A percentile compares a stretch with the other conserved stretches of the same genome.
Evolutionary conservation across 306 rosid genomes (phyloP).

Genomic region (Comarum palustre): DNA sequence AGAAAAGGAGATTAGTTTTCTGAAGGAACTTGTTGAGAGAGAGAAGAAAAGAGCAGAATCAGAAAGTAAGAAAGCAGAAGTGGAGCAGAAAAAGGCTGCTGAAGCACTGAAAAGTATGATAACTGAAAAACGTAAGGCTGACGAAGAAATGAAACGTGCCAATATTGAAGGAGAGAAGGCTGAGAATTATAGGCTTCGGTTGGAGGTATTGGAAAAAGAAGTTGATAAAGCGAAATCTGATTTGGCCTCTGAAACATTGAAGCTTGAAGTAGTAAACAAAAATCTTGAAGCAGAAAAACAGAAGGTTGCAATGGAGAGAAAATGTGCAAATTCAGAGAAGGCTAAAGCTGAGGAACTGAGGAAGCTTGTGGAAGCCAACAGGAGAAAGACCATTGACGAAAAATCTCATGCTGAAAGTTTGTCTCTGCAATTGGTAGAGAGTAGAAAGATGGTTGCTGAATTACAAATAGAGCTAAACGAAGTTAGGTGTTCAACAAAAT

Average conservation of each 20-base stretch:
- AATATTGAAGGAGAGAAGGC: constrained; percentile 47
- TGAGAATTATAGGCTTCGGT: constrained; percentile 40
- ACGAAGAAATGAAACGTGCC: constrained; percentile 36
- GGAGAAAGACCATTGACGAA: constrained; percentile 26
- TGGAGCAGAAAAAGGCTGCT: constrained; percentile 49
- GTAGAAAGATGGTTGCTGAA: constrained; percentile 29
- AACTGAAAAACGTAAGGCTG: constrained; percentile 44
- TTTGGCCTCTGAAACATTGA: constrained; percentile 44
- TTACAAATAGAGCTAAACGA: constrained; percentile 31
- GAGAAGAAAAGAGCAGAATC: constrained; percentile 54
- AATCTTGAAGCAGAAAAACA: constrained; percentile 48
- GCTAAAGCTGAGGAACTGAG: constrained; percentile 46
- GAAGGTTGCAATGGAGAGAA: constrained; percentile 49
- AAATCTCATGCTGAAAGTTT: constrained; percentile 35
- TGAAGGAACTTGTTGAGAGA: constrained; percentile 49
- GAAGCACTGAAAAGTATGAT: constrained; percentile 44
- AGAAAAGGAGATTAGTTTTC: constrained; percentile 44
- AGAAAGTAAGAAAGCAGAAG: constrained; percentile 51
- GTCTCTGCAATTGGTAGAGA: constrained; percentile 34
- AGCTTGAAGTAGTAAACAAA: constrained; percentile 43
- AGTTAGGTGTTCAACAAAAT: constrained; percentile 16
- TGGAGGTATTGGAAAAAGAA: constrained; percentile 32
- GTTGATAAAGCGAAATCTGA: constrained; percentile 16
- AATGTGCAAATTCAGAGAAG: constrained; percentile 48
- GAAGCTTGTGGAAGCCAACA: constrained; percentile 32